Conservation (phyloP, 1,139 yeast genomes). For the Hansenula sp. region DNA sequence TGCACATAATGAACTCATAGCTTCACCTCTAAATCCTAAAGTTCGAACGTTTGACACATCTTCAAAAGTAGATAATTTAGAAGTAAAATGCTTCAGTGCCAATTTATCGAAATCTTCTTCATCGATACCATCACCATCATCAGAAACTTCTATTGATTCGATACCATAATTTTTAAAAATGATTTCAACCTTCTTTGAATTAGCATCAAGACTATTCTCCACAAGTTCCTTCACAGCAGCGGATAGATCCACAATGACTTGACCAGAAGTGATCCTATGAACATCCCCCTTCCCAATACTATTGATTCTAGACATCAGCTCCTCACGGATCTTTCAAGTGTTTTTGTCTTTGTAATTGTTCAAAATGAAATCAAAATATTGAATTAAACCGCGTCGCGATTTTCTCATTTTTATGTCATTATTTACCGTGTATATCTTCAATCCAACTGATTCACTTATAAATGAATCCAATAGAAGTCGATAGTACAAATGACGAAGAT, state of each 20-base stretch:
- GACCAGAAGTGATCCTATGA: conserved; percentile 84
- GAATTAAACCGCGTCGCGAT: neutral
- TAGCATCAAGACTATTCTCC: conserved; percentile 84
- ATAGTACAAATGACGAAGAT: conserved; percentile 1
- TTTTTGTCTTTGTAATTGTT: neutral
- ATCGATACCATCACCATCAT: conserved; percentile 75
- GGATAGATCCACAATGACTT: conserved; percentile 76
- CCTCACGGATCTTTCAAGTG: no score
- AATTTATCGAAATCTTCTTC: conserved; percentile 54
- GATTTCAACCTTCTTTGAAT: conserved; percentile 63
- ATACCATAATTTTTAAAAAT: conserved; percentile 67
- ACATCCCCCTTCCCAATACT: conserved; percentile 31
- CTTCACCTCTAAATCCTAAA: conserved; percentile 85
- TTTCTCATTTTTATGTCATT: neutral
- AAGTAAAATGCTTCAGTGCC: conserved; percentile 75
- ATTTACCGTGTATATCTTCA: neutral
- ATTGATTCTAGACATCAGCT: conserved; percentile 1
- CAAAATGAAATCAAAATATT: neutral
- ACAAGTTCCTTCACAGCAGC: conserved; percentile 81
- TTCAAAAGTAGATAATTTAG: conserved; percentile 61
- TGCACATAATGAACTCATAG: conserved; percentile 68
- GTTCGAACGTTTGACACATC: conserved; percentile 53
- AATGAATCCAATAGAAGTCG: no score
- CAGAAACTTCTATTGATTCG: conserved; percentile 68
- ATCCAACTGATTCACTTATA: neutral